Percentiles rank a stretch among this genome's conserved stretches.
Evolutionary conservation across 306 rosid genomes (phyloP).

Genomic region (Trichosanthes truncata): DNA sequence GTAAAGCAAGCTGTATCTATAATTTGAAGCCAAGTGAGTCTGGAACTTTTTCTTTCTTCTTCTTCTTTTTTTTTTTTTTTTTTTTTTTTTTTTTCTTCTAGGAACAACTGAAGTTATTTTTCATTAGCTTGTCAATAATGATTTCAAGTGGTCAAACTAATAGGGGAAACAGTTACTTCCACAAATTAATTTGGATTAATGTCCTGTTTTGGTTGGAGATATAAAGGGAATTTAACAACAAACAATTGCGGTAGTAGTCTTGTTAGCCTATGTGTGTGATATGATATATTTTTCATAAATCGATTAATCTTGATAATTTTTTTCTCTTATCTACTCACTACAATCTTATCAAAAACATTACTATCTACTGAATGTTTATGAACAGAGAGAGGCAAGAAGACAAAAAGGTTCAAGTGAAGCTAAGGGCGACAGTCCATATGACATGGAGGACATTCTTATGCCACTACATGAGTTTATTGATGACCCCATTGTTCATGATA

Average conservation of each 20-base stretch:
- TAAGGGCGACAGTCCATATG: constrained; percentile 40
- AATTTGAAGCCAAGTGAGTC: neutral
- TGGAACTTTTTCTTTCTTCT: neutral
- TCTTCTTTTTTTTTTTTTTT: neutral
- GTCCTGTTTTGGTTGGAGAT: neutral
- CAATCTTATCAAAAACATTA: neutral
- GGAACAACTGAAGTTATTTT: neutral
- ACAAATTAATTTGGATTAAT: neutral
- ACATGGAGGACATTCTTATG: constrained; percentile 70
- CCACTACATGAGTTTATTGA: constrained; percentile 71
- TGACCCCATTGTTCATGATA: constrained; percentile 57
- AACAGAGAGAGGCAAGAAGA: constrained; percentile 59
- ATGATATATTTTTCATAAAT: neutral
- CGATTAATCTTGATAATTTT: neutral
- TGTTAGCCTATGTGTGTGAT: neutral
- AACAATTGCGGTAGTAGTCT: neutral
- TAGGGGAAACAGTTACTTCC: neutral
- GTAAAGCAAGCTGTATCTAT: neutral
- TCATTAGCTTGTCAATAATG: neutral
- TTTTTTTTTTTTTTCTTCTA: neutral
- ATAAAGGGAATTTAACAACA: neutral
- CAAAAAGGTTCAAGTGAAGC: constrained; percentile 19
- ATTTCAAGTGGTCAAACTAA: neutral
- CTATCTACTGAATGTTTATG: constrained; percentile 12
- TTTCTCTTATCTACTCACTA: neutral